Evolutionary conservation across 306 rosid species (phyloP), one percentile per base, ranked within the genome.

Genomic region (Biancaea sappan): DNA sequence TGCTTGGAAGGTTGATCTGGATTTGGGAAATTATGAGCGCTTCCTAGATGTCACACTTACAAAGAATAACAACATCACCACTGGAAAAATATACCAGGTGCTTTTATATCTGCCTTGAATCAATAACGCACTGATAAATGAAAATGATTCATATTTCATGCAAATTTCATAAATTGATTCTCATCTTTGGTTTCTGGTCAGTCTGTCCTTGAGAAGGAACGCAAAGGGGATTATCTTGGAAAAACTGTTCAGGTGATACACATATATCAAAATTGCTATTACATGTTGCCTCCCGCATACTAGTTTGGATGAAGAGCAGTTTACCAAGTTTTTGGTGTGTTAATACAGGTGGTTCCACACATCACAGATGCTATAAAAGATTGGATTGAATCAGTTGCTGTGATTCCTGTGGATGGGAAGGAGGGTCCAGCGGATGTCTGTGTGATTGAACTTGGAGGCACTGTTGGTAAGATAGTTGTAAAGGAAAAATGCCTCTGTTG

Each of bases 381-480:
- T 66, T 85, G 90, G 85, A 87, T 95, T 15, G 91, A 92, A 56
- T 83, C 92, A 0, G 98, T 95, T 59, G 91, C 98, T 52, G 71
- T 81, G 72, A 92, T 90, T 80, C 97, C 97, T 0, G 98, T 95
- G 10, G 98, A 90, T 75, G 98, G 97, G 40, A 88, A 85, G 67
- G 93, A 85, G 76, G 97, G 88, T 37, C 88, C 97, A 47, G 97
- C 99, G 14, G 96, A 92, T 85, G 99, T 95, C 80, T 95, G 99
- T 69, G 99, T 95, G 76, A 95, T 95, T 77, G 99, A 95, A 82
- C 82, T 95, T 75, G 99, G 99, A 65, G 98, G 98, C 74, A 95
- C 99, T 52, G 97, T 95, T 29, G 99, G 99, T 95, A 87, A 71
- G 86, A 29, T 32, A 52, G 76, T 63, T 31, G 19, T 29, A 50